phyloP scores from a whole-genome alignment of 169 alveolate genomes.

The Plasmodium gallinaceum region DNA sequence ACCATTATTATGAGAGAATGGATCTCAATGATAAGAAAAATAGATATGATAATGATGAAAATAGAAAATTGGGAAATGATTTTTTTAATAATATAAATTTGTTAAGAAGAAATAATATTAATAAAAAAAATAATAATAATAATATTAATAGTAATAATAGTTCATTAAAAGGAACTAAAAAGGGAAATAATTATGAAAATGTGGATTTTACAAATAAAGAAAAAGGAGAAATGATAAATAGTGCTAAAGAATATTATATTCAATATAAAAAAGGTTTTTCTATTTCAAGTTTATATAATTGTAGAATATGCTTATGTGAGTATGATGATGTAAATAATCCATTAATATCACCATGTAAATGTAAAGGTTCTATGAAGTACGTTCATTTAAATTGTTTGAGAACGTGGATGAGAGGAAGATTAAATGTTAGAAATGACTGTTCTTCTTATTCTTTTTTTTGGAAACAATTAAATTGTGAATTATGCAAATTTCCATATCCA shows the following conservation, averaged over 20 bases:
- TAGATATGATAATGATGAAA: no score
- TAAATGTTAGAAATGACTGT: conserved; percentile 81
- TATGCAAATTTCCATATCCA: conserved; percentile 93
- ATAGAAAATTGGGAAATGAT: no score
- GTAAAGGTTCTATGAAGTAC: conserved; percentile 96
- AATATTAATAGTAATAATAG: no score
- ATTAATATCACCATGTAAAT: conserved; percentile 96
- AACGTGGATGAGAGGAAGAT: conserved; percentile 93
- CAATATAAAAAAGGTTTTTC: not conserved
- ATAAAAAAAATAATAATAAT: no score
- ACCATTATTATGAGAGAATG: no score
- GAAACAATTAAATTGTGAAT: conserved; percentile 93
- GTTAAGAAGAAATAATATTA: no score
- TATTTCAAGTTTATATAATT: conserved; percentile 68
- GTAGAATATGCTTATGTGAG: conserved; percentile 93
- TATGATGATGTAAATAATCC: conserved; percentile 91
- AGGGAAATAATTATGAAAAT: not conserved
- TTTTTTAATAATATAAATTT: no score
- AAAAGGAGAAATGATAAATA: not conserved
- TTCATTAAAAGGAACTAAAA: not conserved
- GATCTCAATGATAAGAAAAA: no score
- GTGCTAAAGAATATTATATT: not conserved
- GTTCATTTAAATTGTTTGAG: conserved; percentile 95
- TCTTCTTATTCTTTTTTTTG: conserved; percentile 87
- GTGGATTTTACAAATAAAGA: not conserved